These are phyloP conservation scores for Populus deltoides DNA, from an alignment of 345 rosid genomes.

Conservation along the genomic window DNA sequence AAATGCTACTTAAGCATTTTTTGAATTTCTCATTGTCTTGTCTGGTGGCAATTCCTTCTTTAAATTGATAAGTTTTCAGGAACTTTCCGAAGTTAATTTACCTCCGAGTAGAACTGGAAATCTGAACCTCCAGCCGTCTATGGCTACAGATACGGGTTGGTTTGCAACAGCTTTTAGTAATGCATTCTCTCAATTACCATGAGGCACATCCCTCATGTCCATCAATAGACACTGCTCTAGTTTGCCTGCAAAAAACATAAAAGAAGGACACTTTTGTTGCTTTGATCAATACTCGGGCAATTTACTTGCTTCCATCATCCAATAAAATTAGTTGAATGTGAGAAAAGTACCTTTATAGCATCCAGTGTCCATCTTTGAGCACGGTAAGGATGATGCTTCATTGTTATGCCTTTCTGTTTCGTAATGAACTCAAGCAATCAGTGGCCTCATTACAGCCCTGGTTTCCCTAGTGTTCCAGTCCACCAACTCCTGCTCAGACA, in stretches of 20 bases:
- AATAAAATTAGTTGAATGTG: background rate
- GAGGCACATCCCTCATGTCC: slow-evolving; percentile 44
- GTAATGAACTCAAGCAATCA: slow-evolving; percentile 45
- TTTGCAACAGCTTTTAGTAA: slow-evolving; percentile 43
- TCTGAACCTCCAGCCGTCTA: slow-evolving; percentile 68
- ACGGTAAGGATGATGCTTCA: slow-evolving; percentile 60
- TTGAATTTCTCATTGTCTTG: background rate
- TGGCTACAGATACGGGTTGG: slow-evolving; percentile 66
- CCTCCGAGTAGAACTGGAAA: slow-evolving; percentile 76
- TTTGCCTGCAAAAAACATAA: slow-evolving; percentile 21
- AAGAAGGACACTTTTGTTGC: too few relatives aligned
- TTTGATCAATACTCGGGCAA: too few relatives aligned
- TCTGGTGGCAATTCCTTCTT: background rate
- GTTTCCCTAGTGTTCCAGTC: slow-evolving; percentile 38
- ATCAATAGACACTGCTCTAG: slow-evolving; percentile 25
- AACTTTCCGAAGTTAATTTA: background rate
- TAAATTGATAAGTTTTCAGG: background rate
- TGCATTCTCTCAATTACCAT: slow-evolving; percentile 37
- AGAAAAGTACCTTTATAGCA: slow-evolving; percentile 18
- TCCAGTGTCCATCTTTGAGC: slow-evolving; percentile 45
- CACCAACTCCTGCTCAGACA: slow-evolving; percentile 61
- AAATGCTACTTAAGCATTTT: background rate
- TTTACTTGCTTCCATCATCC: too few relatives aligned
- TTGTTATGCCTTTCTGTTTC: slow-evolving; percentile 45
- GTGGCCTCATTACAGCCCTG: slow-evolving; percentile 52